Evolutionary conservation across 345 rosid genomes (phyloP).

Genomic region (thale cress (Arabidopsis thaliana)): TAIR10.1 NC_003071.7:12820501-12821000

Average conservation of each 20-base stretch:
- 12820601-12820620: too few species aligned
- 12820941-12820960: slow-evolving; percentile 9
- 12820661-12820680: too few species aligned
- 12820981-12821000: slow-evolving; percentile 10
- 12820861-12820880: neutral
- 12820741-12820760: neutral
- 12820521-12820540: too few species aligned
- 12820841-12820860: neutral
- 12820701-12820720: neutral
- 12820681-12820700: too few species aligned
- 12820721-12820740: neutral
- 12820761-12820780: neutral
- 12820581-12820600: too few species aligned
- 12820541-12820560: too few species aligned
- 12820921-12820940: neutral
- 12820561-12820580: too few species aligned
- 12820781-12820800: neutral
- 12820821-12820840: neutral
- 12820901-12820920: neutral
- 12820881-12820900: neutral
- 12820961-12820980: slow-evolving; percentile 6
- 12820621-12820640: too few species aligned
- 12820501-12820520: neutral
- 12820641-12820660: too few species aligned
- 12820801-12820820: neutral